Evolutionary conservation across 2,329 filamentous ascomycete genomes (phyloP).

Genomic region (Colletotrichum tropicale): DNA sequence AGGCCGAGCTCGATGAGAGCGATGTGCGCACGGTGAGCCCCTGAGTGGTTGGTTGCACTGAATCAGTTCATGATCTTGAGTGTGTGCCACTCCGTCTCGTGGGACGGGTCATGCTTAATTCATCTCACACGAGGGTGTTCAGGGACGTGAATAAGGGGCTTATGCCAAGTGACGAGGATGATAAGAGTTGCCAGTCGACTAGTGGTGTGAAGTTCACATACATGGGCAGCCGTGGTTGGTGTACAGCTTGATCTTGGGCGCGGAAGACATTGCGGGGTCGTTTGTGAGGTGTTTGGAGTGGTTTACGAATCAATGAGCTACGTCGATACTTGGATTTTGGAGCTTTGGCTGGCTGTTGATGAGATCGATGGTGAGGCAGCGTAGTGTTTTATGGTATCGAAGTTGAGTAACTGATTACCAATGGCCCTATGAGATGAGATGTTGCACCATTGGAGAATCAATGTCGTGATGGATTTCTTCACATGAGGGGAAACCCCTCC

Average conservation of each 20-base stretch:
- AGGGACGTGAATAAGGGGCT: background rate
- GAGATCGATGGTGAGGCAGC: background rate
- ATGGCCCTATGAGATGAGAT: background rate
- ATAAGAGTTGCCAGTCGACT: background rate
- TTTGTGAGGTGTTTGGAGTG: background rate
- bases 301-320: too few relatives aligned
- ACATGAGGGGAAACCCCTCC: background rate
- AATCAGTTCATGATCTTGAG: background rate
- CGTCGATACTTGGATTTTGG: background rate
- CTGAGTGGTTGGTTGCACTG: conserved; percentile 28
- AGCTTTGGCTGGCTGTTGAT: background rate
- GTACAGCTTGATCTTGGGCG: conserved; percentile 67
- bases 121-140: background rate
- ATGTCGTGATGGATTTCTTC: conserved; percentile 9
- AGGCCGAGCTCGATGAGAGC: conserved; percentile 69
- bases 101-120: background rate
- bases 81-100: background rate
- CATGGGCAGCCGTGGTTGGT: conserved; percentile 74
- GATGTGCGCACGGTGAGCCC: conserved; percentile 78
- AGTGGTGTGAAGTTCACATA: conserved; percentile 24
- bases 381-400: background rate
- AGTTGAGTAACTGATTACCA: background rate
- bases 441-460: background rate
- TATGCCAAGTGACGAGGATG: background rate
- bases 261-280: conserved; percentile 13